Evolutionary conservation across 345 rosid genomes (phyloP), one percentile per base, ranked within the genome.

Genomic region (Dimocarpus longan): DNA sequence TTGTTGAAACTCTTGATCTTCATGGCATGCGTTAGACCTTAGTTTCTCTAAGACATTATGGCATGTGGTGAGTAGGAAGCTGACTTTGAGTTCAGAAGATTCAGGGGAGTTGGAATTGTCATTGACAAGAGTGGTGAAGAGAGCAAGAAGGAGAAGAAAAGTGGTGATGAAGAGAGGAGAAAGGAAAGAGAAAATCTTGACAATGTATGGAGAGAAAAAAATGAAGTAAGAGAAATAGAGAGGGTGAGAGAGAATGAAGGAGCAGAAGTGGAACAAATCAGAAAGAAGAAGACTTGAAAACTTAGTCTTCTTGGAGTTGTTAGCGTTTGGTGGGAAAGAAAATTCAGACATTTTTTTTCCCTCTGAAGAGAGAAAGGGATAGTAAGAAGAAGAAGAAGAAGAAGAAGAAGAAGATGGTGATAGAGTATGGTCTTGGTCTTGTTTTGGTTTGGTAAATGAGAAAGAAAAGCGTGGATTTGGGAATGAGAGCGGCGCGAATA

Each of bases 131-230:
- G 43, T 73, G 63, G 95, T 91, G 73, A 90, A 71, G 54, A 91
- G 85, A 15, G 92, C 84, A 0, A 92, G 89, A 81, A 95, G 91
- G 52, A 92, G 69, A 68, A 95, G 93, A 57, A 91, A 82, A 22
- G 99, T 91, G 63, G 98, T 92, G 73, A 89, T 48, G 75, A 95
- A 87, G 68, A 95, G 96, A 68, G 99, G 99, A 54, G 95, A 92
- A 21, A 95, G 93, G 62, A 90, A 93, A 74, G 97, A 89, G 40
- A 91, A 85, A 66, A 93, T 82, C 87, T 89, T 93, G 89, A 92
- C 50, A 67, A 93, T 79, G 87, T 89, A 91, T 22, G 95, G 96
- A 1, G 87, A 89, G 87, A 93, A 86, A 88, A 90, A 86, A 80
- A 90, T 75, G 42, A 85, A 42, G 85, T 91, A 85, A 62, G 85